phyloP scores from a whole-genome alignment of 768 basidiomycete species.

The Boletus subparvulus region DNA sequence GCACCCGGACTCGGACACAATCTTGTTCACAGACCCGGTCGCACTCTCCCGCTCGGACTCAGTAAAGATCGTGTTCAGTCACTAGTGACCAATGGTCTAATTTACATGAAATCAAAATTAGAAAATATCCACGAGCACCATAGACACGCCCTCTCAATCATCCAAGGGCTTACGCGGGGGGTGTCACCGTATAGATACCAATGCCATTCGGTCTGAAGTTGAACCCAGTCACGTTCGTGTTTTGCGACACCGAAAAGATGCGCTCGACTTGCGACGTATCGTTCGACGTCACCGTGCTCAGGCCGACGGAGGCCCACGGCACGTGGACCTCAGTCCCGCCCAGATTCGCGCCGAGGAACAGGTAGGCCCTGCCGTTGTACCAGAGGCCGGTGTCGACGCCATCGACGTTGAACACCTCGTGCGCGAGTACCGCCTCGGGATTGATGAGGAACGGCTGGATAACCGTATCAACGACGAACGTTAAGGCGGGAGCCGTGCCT shows the following conservation, averaged over 20 bases:
- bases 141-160: too few relatives aligned
- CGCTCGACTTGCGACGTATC: constrained; percentile 18
- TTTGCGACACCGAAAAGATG: constrained; percentile 13
- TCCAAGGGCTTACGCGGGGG: background rate
- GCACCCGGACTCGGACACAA: too few relatives aligned
- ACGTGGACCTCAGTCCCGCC: background rate
- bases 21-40: too few relatives aligned
- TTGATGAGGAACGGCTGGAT: constrained; percentile 24
- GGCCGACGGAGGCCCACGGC: constrained; percentile 17
- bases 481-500: constrained; percentile 12
- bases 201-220: constrained; percentile 16
- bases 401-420: background rate
- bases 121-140: too few relatives aligned
- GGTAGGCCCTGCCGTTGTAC: constrained; percentile 22
- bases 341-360: constrained; percentile 20
- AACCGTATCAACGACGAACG: background rate
- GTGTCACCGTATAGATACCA: constrained; percentile 25
- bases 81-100: too few relatives aligned
- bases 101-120: too few relatives aligned
- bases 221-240: constrained; percentile 20
- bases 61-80: too few relatives aligned
- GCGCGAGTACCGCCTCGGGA: background rate
- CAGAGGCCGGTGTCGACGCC: constrained; percentile 26
- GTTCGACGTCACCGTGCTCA: constrained; percentile 12
- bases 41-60: too few relatives aligned